These are phyloP conservation scores for Rhodotorula sp. DNA, from an alignment of 1,284 basidiomycete genomes.

Conservation along the genomic window DNA sequence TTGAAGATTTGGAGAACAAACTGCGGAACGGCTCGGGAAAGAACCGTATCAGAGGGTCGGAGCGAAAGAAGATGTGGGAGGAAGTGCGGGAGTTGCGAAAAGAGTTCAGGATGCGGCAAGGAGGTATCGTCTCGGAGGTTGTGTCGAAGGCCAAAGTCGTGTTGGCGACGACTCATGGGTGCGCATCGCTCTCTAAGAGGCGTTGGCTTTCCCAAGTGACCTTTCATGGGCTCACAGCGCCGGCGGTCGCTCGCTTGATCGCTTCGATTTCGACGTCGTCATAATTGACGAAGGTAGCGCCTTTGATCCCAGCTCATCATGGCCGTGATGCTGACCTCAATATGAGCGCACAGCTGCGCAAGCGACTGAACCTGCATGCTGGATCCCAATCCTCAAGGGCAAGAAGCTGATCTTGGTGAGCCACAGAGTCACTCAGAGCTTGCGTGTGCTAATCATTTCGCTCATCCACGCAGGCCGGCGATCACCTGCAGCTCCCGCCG, in stretches of 20 bases:
- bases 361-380: slow-evolving; percentile 92
- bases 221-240: slow-evolving; percentile 48
- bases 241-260: slow-evolving; percentile 72
- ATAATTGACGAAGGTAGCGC: slow-evolving; percentile 74
- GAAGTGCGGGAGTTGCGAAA: slow-evolving; percentile 85
- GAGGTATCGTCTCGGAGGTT: slow-evolving; percentile 74
- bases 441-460: too few relatives aligned
- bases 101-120: slow-evolving; percentile 88
- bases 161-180: slow-evolving; percentile 85
- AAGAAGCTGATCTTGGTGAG: slow-evolving; percentile 85
- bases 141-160: slow-evolving; percentile 78
- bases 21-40: slow-evolving; percentile 67
- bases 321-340: not conserved
- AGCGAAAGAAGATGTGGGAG: slow-evolving; percentile 84
- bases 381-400: slow-evolving; percentile 88
- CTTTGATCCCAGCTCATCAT: not conserved
- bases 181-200: not conserved
- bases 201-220: not conserved
- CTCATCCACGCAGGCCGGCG: slow-evolving; percentile 46
- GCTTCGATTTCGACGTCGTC: slow-evolving; percentile 79
- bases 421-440: slow-evolving; percentile 41
- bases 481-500: slow-evolving; percentile 67
- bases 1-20: slow-evolving; percentile 64
- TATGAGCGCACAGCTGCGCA: slow-evolving; percentile 67
- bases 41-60: slow-evolving; percentile 68